Evolutionary conservation across 23 red algal genomes (phyloP), one percentile per base, ranked within the genome.

Genomic region (Gracilaria domingensis): DNA sequence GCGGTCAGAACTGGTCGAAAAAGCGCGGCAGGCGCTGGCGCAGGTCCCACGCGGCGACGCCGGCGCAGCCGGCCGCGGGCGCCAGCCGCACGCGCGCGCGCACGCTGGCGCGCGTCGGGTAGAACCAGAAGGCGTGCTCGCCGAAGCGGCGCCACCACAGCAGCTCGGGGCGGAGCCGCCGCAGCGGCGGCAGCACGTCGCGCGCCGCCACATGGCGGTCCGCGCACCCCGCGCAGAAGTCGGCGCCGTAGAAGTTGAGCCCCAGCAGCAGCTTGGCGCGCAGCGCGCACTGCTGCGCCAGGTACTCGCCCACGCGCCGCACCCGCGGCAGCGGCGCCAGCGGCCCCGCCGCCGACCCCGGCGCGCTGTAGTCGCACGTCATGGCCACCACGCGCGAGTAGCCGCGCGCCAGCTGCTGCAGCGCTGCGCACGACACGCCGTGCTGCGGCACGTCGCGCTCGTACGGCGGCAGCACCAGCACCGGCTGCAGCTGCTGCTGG

Each of bases 181-280:
- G 30, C 2, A 88, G 45, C 67, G 78, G 50, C 29, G 57, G 5
- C 40, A 88, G 13, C 14, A 88, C 32, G 48, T 88, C 84, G 21
- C 61, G 66, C 23, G 69, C 71, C 0, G 78, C 62, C 12, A 88
- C 32, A 64, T 88, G 84, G 3, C 84, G 38, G 25, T 45, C 39
- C 24, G 58, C 50, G 47, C 84, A 42, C 12, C 50, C 40, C 32
- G 35, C 23, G 8, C 51, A 45, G 25, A 88, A 88, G 48, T 88
- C 84, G 4, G 78, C 67, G 11, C 84, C 84, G 84, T 88, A 88
- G 16, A 88, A 78, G 32, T 88, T 88, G 12, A 88, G 12, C 4
- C 84, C 84, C 8, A 88, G 36, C 54, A 88, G n/a, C 56, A 88
- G 69, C 56, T 88, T 88, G 65, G 45, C 66, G 37, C 84, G 38